Percentiles rank a stretch among this genome's conserved stretches.
These are phyloP conservation scores for Gynostemma pentaphyllum DNA, from an alignment of 306 rosid genomes.

Conservation along the genomic window DNA sequence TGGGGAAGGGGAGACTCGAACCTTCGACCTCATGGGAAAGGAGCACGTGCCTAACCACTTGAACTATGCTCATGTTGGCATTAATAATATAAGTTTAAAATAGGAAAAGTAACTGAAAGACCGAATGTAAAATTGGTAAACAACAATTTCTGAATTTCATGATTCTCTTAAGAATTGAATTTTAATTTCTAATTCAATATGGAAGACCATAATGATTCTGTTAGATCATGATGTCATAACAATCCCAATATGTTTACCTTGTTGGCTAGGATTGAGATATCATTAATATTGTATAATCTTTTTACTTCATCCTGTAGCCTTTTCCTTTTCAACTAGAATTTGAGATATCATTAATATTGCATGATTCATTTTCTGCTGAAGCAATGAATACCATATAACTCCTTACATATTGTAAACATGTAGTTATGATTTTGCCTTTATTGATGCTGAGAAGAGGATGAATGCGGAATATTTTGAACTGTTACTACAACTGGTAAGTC, in stretches of 20 bases:
- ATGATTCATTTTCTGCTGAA: too few relatives aligned
- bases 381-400: neutral
- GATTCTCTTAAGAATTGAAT: neutral
- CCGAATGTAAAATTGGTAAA: too few relatives aligned
- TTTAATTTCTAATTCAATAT: neutral
- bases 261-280: too few relatives aligned
- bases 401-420: slow-evolving; percentile 17
- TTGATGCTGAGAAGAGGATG: slow-evolving; percentile 95
- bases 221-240: neutral
- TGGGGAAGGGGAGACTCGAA: too few relatives aligned
- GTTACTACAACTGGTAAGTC: slow-evolving; percentile 66
- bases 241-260: neutral
- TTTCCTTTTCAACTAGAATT: too few relatives aligned
- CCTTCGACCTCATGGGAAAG: too few relatives aligned
- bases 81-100: too few relatives aligned
- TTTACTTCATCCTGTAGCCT: neutral
- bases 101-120: too few relatives aligned
- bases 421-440: slow-evolving; percentile 90
- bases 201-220: neutral
- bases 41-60: too few relatives aligned
- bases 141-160: neutral
- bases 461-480: slow-evolving; percentile 60
- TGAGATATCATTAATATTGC: too few relatives aligned
- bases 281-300: too few relatives aligned
- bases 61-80: too few relatives aligned